These are phyloP conservation scores for Plantago ovata DNA, from an alignment of 257 asterid species.

Conservation along the genomic window DNA sequence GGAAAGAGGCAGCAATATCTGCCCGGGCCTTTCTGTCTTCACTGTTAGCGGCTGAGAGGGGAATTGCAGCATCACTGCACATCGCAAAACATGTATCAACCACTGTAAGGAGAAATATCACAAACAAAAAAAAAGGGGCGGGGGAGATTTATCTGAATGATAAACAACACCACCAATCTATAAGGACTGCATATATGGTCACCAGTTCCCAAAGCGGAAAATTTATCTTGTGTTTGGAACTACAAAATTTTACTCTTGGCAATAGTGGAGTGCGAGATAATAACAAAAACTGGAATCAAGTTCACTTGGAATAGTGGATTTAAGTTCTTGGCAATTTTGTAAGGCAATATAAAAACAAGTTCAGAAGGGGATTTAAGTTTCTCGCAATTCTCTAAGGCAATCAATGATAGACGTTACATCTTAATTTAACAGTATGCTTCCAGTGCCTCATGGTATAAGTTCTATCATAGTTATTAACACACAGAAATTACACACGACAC, in stretches of 20 bases:
- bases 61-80: slow-evolving; percentile 69
- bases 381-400: too few species aligned
- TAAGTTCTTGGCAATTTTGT: too few species aligned
- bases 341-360: too few species aligned
- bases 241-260: too few species aligned
- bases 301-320: too few species aligned
- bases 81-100: slow-evolving; percentile 11
- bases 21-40: slow-evolving; percentile 82
- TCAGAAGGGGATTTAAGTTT: too few species aligned
- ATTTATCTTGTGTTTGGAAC: neutral
- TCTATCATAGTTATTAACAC: too few species aligned
- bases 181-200: neutral
- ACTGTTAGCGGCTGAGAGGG: slow-evolving; percentile 59
- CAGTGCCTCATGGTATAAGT: too few species aligned
- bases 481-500: neutral
- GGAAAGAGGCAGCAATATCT: slow-evolving; percentile 97
- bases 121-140: neutral
- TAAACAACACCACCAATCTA: slow-evolving; percentile 7
- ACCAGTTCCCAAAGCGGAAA: neutral
- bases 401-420: too few species aligned
- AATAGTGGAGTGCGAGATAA: too few species aligned
- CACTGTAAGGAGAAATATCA: neutral
- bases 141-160: neutral
- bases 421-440: too few species aligned
- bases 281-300: too few species aligned